A percentile compares a stretch with the other conserved stretches of the same genome.
Conservation (phyloP, 106 monocot genomes). For the Allium sativum region DNA sequence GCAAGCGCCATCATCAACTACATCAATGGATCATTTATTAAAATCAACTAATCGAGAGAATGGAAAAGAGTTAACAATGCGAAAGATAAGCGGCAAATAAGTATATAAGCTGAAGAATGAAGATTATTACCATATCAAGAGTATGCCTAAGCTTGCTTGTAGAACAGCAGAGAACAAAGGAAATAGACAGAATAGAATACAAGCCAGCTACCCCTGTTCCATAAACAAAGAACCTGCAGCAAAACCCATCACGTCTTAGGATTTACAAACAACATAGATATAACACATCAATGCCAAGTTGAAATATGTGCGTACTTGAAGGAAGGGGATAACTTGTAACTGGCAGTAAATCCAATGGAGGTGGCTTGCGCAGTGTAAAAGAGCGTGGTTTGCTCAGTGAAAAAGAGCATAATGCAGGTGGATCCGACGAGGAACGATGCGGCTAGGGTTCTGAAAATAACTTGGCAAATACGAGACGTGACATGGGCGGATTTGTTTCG, state of each 20-base stretch:
- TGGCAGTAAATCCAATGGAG: background rate
- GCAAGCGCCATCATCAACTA: slow-evolving; percentile 6
- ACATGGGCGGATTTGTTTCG: too few species aligned
- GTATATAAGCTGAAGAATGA: background rate
- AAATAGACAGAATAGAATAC: slow-evolving; percentile 4
- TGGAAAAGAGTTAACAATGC: background rate
- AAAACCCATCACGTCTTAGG: background rate
- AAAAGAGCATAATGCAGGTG: background rate
- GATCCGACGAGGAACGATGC: background rate
- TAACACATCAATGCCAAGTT: too few species aligned
- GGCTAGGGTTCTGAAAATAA: background rate
- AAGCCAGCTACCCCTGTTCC: background rate
- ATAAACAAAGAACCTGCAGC: slow-evolving; percentile 5
- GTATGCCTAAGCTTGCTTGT: background rate
- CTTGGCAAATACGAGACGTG: background rate
- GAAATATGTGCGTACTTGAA: background rate
- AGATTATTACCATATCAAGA: slow-evolving; percentile 14
- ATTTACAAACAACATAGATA: too few species aligned
- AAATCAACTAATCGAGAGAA: too few species aligned
- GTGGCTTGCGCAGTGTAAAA: background rate
- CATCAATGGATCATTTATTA: background rate
- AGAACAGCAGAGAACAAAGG: background rate
- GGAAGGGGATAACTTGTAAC: background rate
- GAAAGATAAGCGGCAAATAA: too few species aligned
- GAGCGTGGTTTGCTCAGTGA: slow-evolving; percentile 1